A percentile compares a stretch with the other conserved stretches of the same genome.
phyloP scores from a whole-genome alignment of 2,329 filamentous ascomycete species.

The Fusarium staphyleae region DNA sequence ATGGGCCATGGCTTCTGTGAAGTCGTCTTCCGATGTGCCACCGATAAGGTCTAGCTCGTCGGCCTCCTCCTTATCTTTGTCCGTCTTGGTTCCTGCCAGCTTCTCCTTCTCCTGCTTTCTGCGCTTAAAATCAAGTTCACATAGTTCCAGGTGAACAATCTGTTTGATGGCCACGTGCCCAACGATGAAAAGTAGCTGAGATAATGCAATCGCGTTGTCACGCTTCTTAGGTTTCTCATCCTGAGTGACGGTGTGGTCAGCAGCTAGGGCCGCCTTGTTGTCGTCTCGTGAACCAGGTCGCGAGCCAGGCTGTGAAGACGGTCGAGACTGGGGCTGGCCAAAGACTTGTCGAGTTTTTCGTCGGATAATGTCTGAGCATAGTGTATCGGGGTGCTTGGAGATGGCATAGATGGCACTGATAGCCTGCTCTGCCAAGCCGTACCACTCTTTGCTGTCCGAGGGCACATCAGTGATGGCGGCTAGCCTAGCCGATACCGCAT shows the following conservation, averaged over 20 bases:
- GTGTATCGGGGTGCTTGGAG: slow-evolving; percentile 89
- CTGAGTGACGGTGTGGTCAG: slow-evolving; percentile 47
- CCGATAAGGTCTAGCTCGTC: slow-evolving; percentile 97
- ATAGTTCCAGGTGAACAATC: slow-evolving; percentile 97
- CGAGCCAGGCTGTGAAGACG: slow-evolving; percentile 55
- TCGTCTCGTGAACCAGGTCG: slow-evolving; percentile 57
- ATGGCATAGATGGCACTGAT: slow-evolving; percentile 94
- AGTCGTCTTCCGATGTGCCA: slow-evolving; percentile 93
- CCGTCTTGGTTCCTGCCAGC: slow-evolving; percentile 55
- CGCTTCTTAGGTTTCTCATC: slow-evolving; percentile 59
- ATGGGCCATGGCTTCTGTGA: slow-evolving; percentile 84
- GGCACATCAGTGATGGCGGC: slow-evolving; percentile 85
- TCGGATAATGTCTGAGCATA: slow-evolving; percentile 90
- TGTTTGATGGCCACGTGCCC: slow-evolving; percentile 98
- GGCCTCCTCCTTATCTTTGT: slow-evolving; percentile 68
- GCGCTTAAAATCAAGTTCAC: slow-evolving; percentile 96
- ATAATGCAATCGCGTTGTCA: slow-evolving; percentile 77
- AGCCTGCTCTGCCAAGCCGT: slow-evolving; percentile 93
- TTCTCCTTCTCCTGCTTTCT: slow-evolving; percentile 91
- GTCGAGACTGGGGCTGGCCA: slow-evolving; percentile 51
- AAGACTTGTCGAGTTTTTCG: slow-evolving; percentile 88
- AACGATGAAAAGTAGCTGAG: slow-evolving; percentile 92
- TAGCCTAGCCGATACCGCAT: slow-evolving; percentile 82
- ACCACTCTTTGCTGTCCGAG: slow-evolving; percentile 94
- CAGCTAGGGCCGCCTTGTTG: slow-evolving; percentile 45